These are phyloP conservation scores for Diaporthe sp. DNA, from an alignment of 2,329 filamentous ascomycete genomes.

Conservation along the genomic window DNA sequence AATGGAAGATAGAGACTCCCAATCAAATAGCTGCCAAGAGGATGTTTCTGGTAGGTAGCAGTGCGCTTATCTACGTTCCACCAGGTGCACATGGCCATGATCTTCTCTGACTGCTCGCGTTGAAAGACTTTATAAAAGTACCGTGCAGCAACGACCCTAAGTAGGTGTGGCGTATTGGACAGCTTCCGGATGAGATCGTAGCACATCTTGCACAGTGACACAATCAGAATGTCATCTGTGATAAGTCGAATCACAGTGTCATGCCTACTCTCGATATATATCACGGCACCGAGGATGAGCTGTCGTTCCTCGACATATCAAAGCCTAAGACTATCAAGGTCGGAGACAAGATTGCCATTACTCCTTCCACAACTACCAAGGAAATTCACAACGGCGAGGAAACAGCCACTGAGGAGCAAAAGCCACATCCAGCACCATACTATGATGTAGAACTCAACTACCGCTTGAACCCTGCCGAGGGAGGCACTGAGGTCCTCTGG, in stretches of 20 bases:
- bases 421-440: slow-evolving; percentile 2
- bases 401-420: not conserved
- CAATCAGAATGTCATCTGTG: not conserved
- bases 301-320: slow-evolving; percentile 5
- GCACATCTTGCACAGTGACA: not conserved
- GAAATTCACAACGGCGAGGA: not conserved
- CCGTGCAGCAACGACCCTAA: not conserved
- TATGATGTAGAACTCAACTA: slow-evolving; percentile 15
- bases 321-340: not conserved
- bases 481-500: not conserved
- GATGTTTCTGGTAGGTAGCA: not conserved
- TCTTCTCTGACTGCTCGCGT: not conserved
- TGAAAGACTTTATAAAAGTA: not conserved
- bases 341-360: not conserved
- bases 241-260: not conserved
- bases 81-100: not conserved
- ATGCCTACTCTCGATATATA: slow-evolving; percentile 8
- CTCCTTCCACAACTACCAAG: not conserved
- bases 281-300: not conserved
- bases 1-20: not conserved
- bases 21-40: not conserved
- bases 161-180: not conserved
- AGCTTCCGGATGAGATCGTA: not conserved
- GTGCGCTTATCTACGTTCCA: not conserved
- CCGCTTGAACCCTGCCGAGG: not conserved